Conservation (phyloP, 495 filamentous ascomycete species). For the Aspergillus indologenus region DNA sequence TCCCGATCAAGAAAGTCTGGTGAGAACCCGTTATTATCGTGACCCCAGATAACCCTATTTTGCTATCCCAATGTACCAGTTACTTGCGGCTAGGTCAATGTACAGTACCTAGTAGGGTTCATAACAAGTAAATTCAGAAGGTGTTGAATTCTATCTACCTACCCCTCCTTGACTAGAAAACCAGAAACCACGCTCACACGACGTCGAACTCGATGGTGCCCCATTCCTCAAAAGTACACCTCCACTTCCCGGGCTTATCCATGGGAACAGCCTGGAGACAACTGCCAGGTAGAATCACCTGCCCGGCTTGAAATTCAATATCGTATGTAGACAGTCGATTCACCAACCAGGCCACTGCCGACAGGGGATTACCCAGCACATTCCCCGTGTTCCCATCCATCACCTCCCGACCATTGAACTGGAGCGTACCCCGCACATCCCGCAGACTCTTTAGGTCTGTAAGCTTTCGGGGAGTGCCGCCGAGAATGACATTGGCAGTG, state of each 20-base stretch:
- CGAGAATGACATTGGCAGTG: conserved; percentile 19
- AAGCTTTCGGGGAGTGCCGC: conserved; percentile 19
- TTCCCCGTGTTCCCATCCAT: conserved; percentile 24
- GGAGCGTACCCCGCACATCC: conserved; percentile 16
- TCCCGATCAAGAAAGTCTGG: neutral
- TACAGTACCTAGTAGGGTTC: no score
- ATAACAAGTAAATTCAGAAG: no score
- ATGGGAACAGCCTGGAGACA: conserved; percentile 24
- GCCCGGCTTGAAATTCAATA: conserved; percentile 19
- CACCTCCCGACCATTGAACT: conserved; percentile 21
- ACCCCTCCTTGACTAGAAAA: no score
- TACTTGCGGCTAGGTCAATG: no score
- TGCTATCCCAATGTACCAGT: no score
- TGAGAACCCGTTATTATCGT: no score
- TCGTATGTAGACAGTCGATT: conserved; percentile 21
- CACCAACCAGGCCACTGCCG: conserved; percentile 21
- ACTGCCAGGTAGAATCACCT: conserved; percentile 22
- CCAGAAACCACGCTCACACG: conserved; percentile 10
- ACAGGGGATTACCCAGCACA: conserved; percentile 22
- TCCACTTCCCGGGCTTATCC: conserved; percentile 15
- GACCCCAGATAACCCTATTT: no score
- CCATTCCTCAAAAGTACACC: conserved; percentile 21
- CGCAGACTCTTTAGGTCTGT: conserved; percentile 19
- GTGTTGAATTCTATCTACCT: no score
- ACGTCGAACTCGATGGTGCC: conserved; percentile 24